Evolutionary conservation across 2,329 filamentous ascomycete genomes (phyloP).

Genomic region (Thielaviopsis punctulata): DNA sequence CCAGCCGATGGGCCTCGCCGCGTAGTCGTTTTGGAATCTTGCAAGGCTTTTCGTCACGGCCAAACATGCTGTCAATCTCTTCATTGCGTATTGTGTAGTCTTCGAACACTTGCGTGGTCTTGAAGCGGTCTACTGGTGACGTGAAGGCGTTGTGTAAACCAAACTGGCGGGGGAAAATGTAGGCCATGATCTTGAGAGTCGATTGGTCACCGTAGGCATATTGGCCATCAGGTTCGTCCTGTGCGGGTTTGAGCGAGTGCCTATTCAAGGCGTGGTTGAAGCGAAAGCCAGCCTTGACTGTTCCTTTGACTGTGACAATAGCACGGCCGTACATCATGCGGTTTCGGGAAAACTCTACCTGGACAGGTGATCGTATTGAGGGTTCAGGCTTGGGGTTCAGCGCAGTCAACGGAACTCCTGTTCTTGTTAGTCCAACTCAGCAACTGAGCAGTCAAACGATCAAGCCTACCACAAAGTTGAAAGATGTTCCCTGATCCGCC

Average conservation of each 20-base stretch:
- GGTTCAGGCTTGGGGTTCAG: conserved; percentile 12
- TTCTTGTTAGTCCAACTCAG: not conserved
- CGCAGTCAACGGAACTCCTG: conserved; percentile 35
- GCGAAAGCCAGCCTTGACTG: conserved; percentile 56
- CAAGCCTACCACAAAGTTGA: conserved; percentile 55
- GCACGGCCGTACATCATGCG: conserved; percentile 76
- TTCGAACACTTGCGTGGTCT: conserved; percentile 58
- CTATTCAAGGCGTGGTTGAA: conserved; percentile 23
- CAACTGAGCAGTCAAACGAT: not conserved
- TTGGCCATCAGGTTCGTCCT: conserved; percentile 6
- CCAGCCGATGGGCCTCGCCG: conserved; percentile 39
- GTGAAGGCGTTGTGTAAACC: conserved; percentile 85
- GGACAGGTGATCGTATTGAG: conserved; percentile 24
- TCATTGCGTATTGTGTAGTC: conserved; percentile 77
- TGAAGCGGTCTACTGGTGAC: conserved; percentile 41
- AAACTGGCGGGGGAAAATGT: conserved; percentile 87
- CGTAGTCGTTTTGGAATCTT: conserved; percentile 51
- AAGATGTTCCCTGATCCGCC: conserved; percentile 47
- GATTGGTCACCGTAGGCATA: conserved; percentile 19
- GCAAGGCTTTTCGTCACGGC: conserved; percentile 5
- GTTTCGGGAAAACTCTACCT: conserved; percentile 61
- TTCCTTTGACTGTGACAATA: conserved; percentile 47
- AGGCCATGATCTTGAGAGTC: conserved; percentile 63
- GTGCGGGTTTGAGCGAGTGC: conserved; percentile 12
- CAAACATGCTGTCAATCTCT: conserved; percentile 40